A percentile compares a stretch with the other conserved stretches of the same genome.
These are phyloP conservation scores for Xylaria hypoxylon DNA, from an alignment of 2,329 filamentous ascomycete species.

Conservation along the genomic window DNA sequence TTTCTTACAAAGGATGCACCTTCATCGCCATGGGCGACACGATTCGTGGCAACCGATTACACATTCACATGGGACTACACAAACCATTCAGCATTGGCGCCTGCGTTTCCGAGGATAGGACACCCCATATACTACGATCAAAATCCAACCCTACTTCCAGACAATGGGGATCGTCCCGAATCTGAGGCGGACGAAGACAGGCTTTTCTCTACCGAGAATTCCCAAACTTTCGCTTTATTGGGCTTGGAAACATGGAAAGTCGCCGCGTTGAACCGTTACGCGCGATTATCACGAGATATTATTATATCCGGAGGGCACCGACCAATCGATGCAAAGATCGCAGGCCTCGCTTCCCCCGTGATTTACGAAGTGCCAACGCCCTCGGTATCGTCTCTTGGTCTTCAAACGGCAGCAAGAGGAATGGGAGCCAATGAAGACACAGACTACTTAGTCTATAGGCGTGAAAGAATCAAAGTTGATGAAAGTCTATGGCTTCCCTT, in stretches of 20 bases:
- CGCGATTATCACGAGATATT: background rate
- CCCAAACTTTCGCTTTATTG: background rate
- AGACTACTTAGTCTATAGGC: slow-evolving; percentile 2
- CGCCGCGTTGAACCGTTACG: slow-evolving; percentile 4
- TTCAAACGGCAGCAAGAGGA: background rate
- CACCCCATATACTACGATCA: slow-evolving; percentile 32
- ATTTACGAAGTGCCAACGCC: no score
- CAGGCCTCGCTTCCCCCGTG: background rate
- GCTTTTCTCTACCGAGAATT: background rate
- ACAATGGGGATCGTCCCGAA: background rate
- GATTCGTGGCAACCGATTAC: background rate
- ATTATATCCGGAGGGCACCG: slow-evolving; percentile 18
- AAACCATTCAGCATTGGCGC: slow-evolving; percentile 23
- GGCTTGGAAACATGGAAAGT: slow-evolving; percentile 16
- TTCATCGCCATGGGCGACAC: slow-evolving; percentile 27
- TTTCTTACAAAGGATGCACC: background rate
- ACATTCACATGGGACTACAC: background rate
- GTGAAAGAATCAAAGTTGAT: slow-evolving; percentile 24
- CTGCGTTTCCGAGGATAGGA: slow-evolving; percentile 4
- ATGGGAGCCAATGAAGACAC: background rate
- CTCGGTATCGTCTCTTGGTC: background rate
- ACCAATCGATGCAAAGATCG: background rate
- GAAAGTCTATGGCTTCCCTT: slow-evolving; percentile 21
- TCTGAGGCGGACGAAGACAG: background rate
- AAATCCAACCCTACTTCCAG: background rate